Evolutionary conservation across 2,329 filamentous ascomycete species (phyloP).

Genomic region (Neoascochyta sp.): DNA sequence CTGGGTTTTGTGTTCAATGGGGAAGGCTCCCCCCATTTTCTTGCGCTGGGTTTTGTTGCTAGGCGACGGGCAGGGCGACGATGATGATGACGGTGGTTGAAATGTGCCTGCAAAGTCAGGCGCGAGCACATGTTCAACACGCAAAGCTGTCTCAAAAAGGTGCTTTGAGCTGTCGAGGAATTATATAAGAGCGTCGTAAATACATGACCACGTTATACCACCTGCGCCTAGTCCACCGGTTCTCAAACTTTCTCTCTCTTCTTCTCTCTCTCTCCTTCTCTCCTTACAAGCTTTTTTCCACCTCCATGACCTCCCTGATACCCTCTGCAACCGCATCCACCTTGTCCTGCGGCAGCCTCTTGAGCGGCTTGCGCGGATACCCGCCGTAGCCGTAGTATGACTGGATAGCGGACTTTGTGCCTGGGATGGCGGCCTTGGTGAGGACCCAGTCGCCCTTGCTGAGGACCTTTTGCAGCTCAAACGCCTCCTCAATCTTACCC

Average conservation of each 20-base stretch:
- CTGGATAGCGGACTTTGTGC: conserved; percentile 81
- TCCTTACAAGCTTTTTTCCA: conserved; percentile 50
- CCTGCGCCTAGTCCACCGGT: too few relatives aligned
- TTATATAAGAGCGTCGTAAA: conserved; percentile 17
- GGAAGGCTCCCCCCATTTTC: too few relatives aligned
- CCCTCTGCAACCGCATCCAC: conserved; percentile 43
- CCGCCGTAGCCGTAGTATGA: conserved; percentile 79
- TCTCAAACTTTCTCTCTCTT: too few relatives aligned
- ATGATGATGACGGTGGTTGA: too few relatives aligned
- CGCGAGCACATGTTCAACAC: too few relatives aligned
- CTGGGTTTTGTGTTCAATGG: too few relatives aligned
- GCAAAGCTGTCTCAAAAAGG: background rate
- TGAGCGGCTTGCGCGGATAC: conserved; percentile 68
- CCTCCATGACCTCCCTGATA: conserved; percentile 59
- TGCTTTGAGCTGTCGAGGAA: conserved; percentile 10
- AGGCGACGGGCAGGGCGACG: too few relatives aligned
- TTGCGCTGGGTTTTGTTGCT: too few relatives aligned
- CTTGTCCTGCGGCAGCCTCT: conserved; percentile 58
- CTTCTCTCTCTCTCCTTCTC: too few relatives aligned
- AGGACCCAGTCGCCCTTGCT: conserved; percentile 77
- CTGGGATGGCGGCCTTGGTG: conserved; percentile 77
- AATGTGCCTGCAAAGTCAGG: too few relatives aligned
- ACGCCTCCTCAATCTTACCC: conserved; percentile 71
- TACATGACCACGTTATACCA: conserved; percentile 10
- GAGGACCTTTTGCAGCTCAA: conserved; percentile 71